Base-by-base conservation (phyloP, 2,329 filamentous ascomycete genomes). In the Pseudocercospora macadamiae region DNA sequence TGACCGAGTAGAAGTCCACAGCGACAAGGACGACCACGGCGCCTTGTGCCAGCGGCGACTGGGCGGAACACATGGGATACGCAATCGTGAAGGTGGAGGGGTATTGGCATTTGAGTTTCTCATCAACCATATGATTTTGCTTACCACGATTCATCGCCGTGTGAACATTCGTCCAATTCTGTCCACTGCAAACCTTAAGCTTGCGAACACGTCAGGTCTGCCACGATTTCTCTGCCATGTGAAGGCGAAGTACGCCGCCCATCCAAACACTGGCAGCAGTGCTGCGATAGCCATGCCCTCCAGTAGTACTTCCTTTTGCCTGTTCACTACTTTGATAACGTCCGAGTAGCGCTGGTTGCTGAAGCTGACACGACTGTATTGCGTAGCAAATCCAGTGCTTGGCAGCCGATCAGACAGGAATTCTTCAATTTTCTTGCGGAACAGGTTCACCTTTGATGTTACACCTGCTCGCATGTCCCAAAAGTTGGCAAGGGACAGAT, bases 341-440 rank as follows among this genome's bases (percentile, higher is more conserved):
- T 96, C 88, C 0, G 89, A 90, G 74, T 99, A 99, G 18, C 90
- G 80, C 76, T 96, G 89, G 69, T 96, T 97, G 59, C 91, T 91
- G 73, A 99, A 99, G 66, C 92, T 96, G 7, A 99, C 88, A 18
- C 93, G 84, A 0, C 89, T 87, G 72, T 99, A 99, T 76, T 96
- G 91, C 1, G 95, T 99, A 71, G 89, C 86, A 87, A 93, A 97
- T 0, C 93, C 95, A 10, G 93, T 76, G 23, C 82, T 78, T 0
- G 95, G 95, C 2, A 96, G 70, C 67, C 89, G 87, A 12, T 89
- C 83, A 53, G 89, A 90, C 53, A 97, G 78, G 30, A 83, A 85
- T 77, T 99, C 95, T 71, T 99, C 95, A 12, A 97, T 78, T 64
- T 81, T 87, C 76, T 99, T 99, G 56, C 95, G 86, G 8, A 95